Conservation (phyloP, 495 filamentous ascomycete genomes). For the Clohesyomyces aquaticus region DNA sequence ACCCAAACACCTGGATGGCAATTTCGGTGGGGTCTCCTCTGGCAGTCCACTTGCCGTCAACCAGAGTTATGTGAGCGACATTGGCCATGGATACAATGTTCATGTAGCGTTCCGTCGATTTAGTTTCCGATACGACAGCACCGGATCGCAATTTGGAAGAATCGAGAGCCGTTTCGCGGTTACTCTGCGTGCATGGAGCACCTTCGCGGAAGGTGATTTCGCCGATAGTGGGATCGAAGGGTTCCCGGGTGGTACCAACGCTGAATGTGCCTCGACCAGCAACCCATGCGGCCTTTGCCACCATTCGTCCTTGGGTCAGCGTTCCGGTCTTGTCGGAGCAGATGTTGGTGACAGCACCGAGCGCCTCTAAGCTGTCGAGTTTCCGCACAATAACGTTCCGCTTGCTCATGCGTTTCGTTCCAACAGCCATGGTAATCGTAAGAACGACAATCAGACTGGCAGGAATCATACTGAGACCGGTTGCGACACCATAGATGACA, state of each 20-base stretch:
- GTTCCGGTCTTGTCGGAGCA: conserved; percentile 71
- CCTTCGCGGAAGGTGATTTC: conserved; percentile 25
- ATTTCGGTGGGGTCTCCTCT: conserved; percentile 59
- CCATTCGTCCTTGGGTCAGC: conserved; percentile 67
- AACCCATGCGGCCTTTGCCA: conserved; percentile 57
- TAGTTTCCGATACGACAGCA: conserved; percentile 41
- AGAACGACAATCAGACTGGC: conserved; percentile 73
- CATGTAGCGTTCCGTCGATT: conserved; percentile 38
- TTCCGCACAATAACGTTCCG: conserved; percentile 72
- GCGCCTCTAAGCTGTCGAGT: conserved; percentile 64
- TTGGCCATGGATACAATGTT: conserved; percentile 45
- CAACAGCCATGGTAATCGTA: conserved; percentile 75
- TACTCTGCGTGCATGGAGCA: conserved; percentile 24
- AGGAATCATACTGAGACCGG: conserved; percentile 61
- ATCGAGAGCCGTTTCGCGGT: conserved; percentile 43
- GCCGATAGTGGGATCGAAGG: conserved; percentile 43
- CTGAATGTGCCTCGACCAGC: conserved; percentile 43
- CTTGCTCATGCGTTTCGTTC: conserved; percentile 71
- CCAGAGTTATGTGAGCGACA: conserved; percentile 39
- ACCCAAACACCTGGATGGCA: conserved; percentile 57
- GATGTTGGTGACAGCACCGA: conserved; percentile 55
- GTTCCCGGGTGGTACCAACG: conserved; percentile 40
- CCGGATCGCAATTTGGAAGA: conserved; percentile 34
- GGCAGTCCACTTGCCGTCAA: conserved; percentile 50
- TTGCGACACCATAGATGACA: conserved; percentile 65